Conservation (phyloP, 2,329 filamentous ascomycete species). For the Macrophomina pseudophaseolina region DNA sequence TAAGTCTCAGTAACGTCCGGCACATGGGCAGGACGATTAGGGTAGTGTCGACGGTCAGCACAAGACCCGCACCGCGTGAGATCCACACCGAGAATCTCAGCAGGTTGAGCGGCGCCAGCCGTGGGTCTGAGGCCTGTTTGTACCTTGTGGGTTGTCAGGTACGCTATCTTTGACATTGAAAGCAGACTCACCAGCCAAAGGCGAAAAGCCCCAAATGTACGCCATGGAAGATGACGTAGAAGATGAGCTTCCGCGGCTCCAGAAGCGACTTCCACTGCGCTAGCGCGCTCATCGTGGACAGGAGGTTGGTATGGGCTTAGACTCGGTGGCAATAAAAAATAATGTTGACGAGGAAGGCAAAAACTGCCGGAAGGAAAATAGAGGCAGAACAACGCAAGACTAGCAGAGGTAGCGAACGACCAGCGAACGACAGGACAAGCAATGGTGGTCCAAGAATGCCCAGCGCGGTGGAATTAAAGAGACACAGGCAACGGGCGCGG, state of each 20-base stretch:
- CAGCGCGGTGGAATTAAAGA: constrained; percentile 2
- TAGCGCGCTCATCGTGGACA: background rate
- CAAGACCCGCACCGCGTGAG: constrained; percentile 88
- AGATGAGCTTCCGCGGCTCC: constrained; percentile 73
- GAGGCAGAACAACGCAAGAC: background rate
- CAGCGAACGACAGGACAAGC: background rate
- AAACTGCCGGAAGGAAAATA: background rate
- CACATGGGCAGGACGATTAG: constrained; percentile 94
- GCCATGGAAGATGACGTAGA: constrained; percentile 81
- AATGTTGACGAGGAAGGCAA: background rate
- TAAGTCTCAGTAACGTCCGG: constrained; percentile 80
- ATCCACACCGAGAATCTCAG: constrained; percentile 93
- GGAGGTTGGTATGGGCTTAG: background rate
- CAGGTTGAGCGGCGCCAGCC: constrained; percentile 77
- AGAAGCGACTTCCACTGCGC: constrained; percentile 52
- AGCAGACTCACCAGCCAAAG: constrained; percentile 74
- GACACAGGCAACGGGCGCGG: background rate
- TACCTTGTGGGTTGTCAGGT: constrained; percentile 61
- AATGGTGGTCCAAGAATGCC: background rate
- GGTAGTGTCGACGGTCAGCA: constrained; percentile 80
- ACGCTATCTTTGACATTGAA: background rate
- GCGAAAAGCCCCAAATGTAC: constrained; percentile 80
- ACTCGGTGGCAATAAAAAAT: no score
- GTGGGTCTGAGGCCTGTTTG: constrained; percentile 72
- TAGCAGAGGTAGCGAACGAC: background rate